phyloP scores from a whole-genome alignment of 352 stramenopile genomes.

The Thraustotheca clavata region DNA sequence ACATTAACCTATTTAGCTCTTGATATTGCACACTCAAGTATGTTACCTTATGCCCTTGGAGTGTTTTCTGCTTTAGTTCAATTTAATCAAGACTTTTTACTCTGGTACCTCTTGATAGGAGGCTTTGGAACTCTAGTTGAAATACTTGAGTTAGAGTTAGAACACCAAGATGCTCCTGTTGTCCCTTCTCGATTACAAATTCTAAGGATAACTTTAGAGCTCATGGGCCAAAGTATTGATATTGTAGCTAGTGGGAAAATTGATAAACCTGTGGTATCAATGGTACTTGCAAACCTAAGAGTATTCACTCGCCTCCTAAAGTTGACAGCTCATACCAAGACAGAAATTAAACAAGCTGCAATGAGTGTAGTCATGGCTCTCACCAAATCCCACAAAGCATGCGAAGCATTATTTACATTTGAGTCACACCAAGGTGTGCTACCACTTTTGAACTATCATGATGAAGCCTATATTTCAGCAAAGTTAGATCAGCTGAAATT shows the following conservation, averaged over 20 bases:
- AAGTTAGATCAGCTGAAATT: background rate
- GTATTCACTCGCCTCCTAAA: background rate
- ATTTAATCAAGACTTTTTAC: background rate
- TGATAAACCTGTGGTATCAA: too few species aligned
- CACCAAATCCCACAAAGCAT: background rate
- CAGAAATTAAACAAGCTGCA: background rate
- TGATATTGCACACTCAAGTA: background rate
- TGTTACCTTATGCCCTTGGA: conserved; percentile 5
- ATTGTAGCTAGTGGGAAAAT: background rate
- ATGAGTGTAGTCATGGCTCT: conserved; percentile 1
- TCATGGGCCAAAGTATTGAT: conserved; percentile 3
- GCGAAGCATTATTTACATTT: background rate
- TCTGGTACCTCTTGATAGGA: conserved; percentile 2
- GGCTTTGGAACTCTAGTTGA: conserved; percentile 5
- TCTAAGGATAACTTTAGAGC: background rate
- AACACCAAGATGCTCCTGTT: background rate
- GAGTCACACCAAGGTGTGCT: background rate
- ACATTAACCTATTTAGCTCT: background rate
- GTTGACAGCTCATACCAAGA: conserved; percentile 12
- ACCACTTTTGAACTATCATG: background rate
- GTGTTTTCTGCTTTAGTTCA: background rate
- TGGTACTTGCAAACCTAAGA: conserved; percentile 1
- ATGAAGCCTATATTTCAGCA: background rate
- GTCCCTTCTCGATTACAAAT: conserved; percentile 4
- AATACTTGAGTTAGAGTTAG: conserved; percentile 9